Base-by-base conservation (phyloP, 2,329 filamentous ascomycete species). In the Aspergillus terreus region DNA sequence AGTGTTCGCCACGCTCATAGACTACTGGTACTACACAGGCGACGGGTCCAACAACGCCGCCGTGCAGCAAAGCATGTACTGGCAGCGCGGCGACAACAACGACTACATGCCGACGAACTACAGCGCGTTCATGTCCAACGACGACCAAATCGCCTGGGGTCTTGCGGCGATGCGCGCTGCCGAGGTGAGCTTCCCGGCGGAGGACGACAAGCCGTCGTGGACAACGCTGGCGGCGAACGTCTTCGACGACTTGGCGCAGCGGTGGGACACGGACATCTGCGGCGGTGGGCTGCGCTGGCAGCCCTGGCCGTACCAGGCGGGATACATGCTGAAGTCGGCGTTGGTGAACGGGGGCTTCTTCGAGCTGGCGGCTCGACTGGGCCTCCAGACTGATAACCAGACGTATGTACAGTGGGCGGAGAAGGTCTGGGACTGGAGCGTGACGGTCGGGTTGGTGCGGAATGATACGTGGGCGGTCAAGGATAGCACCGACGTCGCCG, bases 1-100 rank as follows among this genome's bases (percentile, higher is more conserved):
- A 49, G 81, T 91, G 72, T 81, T 79, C 62, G 75, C 73, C 11
- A 74, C 85, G 2, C 73, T 92, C 57, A 76, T 92, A 50, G 86
- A 92, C 61, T 92, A 92, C 68, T 92, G 87, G 87, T 87, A 86
- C 65, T 88, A 88, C 64, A 91, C 88, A 0, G 84, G 83, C 12
- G 87, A 92, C 65, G 72, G 78, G 4, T 77, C 78, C 40, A 91
- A 87, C 73, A 90, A 90, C 65, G 73, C 84, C n/a, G 72, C 88
- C 40, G 80, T 83, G 7, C 78, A 76, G 23, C 77, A 87, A 56
- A 89, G 81, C 4, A 74, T 95, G 53, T 76, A 90, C 30, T 83
- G 82, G 64, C 89, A 94, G 69, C 81, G 84, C 36, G 88, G 88
- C 46, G 78, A 82, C 2, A 77, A 86, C 61, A 75, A 82, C 46